phyloP scores from a whole-genome alignment of 2,329 filamentous ascomycete species.

The Pseudogymnoascus sp. region DNA sequence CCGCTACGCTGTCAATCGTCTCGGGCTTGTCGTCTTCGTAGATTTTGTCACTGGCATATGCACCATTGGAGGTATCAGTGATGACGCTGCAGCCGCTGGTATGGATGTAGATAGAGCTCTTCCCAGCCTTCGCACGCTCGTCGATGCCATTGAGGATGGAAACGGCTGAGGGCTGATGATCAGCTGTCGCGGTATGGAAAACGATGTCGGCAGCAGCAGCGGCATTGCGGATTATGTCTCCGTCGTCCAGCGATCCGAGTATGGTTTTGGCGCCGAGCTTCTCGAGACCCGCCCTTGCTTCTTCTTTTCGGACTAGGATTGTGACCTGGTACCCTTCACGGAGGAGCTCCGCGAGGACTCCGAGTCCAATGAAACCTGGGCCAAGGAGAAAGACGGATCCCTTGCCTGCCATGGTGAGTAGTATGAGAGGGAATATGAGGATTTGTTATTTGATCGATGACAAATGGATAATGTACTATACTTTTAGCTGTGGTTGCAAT shows the following conservation, averaged over 20 bases:
- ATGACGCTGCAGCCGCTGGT: constrained; percentile 39
- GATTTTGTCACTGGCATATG: constrained; percentile 32
- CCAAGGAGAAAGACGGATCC: constrained; percentile 36
- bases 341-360: constrained; percentile 38
- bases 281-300: constrained; percentile 31
- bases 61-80: constrained; percentile 31
- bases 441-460: background rate
- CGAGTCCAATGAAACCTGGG: constrained; percentile 41
- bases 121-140: constrained; percentile 31
- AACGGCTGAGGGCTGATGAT: constrained; percentile 39
- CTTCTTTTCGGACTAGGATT: constrained; percentile 34
- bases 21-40: constrained; percentile 36
- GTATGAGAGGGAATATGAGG: background rate
- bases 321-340: constrained; percentile 37
- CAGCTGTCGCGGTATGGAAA: constrained; percentile 43
- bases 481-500: background rate
- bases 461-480: background rate
- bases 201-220: constrained; percentile 35
- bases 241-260: constrained; percentile 36
- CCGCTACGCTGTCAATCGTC: constrained; percentile 36
- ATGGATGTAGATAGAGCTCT: constrained; percentile 41
- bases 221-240: constrained; percentile 33
- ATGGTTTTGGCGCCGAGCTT: constrained; percentile 33
- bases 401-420: constrained; percentile 14
- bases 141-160: constrained; percentile 39